A percentile compares a stretch with the other conserved stretches of the same genome.
Conservation (phyloP, 2,329 filamentous ascomycete genomes). For the Paraphaeosphaeria sporulosa region DNA sequence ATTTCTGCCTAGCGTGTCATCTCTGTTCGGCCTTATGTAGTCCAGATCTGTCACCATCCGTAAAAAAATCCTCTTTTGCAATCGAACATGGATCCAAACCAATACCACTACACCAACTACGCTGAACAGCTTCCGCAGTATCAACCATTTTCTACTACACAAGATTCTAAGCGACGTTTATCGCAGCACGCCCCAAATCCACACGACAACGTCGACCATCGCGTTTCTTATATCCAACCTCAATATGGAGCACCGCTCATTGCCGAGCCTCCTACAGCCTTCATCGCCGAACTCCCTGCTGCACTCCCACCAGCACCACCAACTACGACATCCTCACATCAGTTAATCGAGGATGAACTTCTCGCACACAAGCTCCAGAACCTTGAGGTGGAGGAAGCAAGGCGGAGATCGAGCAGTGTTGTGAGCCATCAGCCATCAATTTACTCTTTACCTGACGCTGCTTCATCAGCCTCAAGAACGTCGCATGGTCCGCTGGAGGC, state of each 20-base stretch:
- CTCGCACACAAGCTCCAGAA: constrained; percentile 38
- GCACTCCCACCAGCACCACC: constrained; percentile 34
- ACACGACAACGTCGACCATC: constrained; percentile 9
- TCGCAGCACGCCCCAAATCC: constrained; percentile 16
- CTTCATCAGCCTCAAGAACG: constrained; percentile 21
- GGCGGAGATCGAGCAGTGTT: constrained; percentile 30
- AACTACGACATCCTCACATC: constrained; percentile 36
- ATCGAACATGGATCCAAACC: constrained; percentile 17
- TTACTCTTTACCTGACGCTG: constrained; percentile 16
- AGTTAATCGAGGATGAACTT: constrained; percentile 40
- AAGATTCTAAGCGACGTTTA: constrained; percentile 18
- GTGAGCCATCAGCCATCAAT: constrained; percentile 21
- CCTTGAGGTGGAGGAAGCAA: constrained; percentile 36
- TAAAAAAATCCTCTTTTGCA: not conserved
- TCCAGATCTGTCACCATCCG: not conserved
- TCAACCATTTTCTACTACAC: constrained; percentile 16
- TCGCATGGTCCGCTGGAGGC: constrained; percentile 18
- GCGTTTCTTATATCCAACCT: constrained; percentile 26
- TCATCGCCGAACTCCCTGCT: constrained; percentile 36
- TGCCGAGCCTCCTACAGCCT: constrained; percentile 35
- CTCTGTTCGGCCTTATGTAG: not conserved
- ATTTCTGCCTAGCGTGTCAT: not conserved
- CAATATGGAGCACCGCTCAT: constrained; percentile 25
- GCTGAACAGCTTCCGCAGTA: constrained; percentile 16
- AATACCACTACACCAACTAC: constrained; percentile 19